phyloP scores from a whole-genome alignment of 2,329 filamentous ascomycete genomes.

The Ophiostoma sp. region DNA sequence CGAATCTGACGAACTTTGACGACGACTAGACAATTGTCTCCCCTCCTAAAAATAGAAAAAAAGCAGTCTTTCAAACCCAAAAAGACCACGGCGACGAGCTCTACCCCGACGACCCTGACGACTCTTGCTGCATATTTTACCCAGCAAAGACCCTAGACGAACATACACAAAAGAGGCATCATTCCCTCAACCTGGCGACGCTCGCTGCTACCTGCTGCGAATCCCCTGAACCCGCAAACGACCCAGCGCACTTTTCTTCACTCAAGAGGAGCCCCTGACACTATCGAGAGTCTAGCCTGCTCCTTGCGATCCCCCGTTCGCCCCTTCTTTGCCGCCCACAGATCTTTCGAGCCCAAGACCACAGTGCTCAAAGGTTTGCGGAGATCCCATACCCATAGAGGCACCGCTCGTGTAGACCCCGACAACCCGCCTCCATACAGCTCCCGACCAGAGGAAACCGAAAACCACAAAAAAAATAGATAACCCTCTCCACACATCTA shows the following conservation, averaged over 20 bases:
- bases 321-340: conserved; percentile 26
- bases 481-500: conserved; percentile 27
- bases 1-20: conserved; percentile 13
- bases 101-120: not conserved
- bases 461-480: conserved; percentile 18
- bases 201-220: conserved; percentile 10
- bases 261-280: not conserved
- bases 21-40: conserved; percentile 11
- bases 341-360: conserved; percentile 25
- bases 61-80: not conserved
- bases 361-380: conserved; percentile 28
- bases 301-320: not conserved
- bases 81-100: not conserved
- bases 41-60: not conserved
- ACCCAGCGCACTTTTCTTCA: not conserved
- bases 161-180: not conserved
- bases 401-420: conserved; percentile 20
- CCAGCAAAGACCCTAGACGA: conserved; percentile 13
- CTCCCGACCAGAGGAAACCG: conserved; percentile 3
- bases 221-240: not conserved
- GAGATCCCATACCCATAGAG: conserved; percentile 25
- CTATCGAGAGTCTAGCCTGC: not conserved
- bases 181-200: not conserved
- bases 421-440: conserved; percentile 11
- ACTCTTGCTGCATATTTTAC: conserved; percentile 13